A percentile compares a stretch with the other conserved stretches of the same genome.
Evolutionary conservation across 176 grass and related monocot genomes (phyloP).

Genomic region (Zoysia japonica): DNA sequence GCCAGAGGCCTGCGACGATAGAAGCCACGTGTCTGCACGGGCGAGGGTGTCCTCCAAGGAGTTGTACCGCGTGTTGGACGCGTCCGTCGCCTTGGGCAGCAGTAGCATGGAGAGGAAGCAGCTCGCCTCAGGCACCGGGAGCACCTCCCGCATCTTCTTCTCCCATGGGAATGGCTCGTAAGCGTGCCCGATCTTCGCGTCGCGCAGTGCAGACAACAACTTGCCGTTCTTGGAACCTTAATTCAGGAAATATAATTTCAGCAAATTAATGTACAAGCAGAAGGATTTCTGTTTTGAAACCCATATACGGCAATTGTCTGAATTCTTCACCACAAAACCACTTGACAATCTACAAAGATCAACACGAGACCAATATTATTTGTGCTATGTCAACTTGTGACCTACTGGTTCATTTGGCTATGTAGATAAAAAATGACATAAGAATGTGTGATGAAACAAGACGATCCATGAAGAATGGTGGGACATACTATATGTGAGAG

Average conservation of each 20-base stretch:
- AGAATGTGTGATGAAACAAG: conserved; percentile 4
- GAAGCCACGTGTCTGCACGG: conserved; percentile 80
- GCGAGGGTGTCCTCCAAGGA: conserved; percentile 80
- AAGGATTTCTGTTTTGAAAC: not conserved
- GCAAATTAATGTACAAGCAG: not conserved
- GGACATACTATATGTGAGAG: not conserved
- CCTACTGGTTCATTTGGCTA: not conserved
- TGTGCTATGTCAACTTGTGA: not conserved
- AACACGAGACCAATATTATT: not conserved
- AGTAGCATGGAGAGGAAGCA: conserved; percentile 79
- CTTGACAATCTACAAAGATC: not conserved
- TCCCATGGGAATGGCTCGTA: conserved; percentile 85
- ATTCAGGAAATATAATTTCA: not conserved
- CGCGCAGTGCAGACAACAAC: conserved; percentile 52
- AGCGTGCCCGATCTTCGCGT: conserved; percentile 53
- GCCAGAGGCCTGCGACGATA: conserved; percentile 59
- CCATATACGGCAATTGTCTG: conserved; percentile 8
- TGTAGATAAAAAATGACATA: not conserved
- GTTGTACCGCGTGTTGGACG: conserved; percentile 60
- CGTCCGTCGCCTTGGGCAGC: conserved; percentile 64
- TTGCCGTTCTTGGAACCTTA: conserved; percentile 64
- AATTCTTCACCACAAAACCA: conserved; percentile 1
- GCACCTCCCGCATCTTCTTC: conserved; percentile 81
- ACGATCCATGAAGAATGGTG: not conserved
- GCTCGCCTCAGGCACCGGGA: conserved; percentile 50